A percentile compares a stretch with the other conserved stretches of the same genome.
These are phyloP conservation scores for Cladochytrium replicatum DNA, from an alignment of 192 early-diverging fungal species.

Conservation along the genomic window DNA sequence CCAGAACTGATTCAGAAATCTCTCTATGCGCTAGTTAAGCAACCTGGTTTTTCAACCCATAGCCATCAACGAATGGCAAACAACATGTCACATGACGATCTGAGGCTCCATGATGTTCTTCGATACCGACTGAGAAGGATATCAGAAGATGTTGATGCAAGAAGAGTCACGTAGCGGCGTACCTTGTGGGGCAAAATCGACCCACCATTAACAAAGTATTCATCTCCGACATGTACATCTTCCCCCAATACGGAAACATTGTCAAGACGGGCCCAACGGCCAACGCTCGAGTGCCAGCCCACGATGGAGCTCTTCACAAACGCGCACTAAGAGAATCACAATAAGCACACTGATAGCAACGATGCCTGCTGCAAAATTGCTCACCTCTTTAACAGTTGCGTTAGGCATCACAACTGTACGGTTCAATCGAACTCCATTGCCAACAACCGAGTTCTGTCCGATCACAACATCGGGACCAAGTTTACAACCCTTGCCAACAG, in stretches of 20 bases:
- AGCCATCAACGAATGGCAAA: no score
- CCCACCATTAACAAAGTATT: conserved; percentile 45
- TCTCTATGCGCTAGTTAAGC: no score
- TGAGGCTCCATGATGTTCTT: conserved; percentile 23
- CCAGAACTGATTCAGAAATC: no score
- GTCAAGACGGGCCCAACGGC: conserved; percentile 89
- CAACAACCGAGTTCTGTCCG: conserved; percentile 82
- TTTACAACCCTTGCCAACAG: conserved; percentile 88
- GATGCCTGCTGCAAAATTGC: neutral
- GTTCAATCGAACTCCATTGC: conserved; percentile 86
- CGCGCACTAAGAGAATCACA: conserved; percentile 33
- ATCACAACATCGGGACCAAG: conserved; percentile 97
- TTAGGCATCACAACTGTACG: conserved; percentile 79
- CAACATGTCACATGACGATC: conserved; percentile 37
- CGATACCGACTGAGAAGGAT: conserved; percentile 13
- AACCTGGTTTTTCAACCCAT: no score
- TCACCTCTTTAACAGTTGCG: conserved; percentile 64
- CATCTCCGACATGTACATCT: conserved; percentile 89
- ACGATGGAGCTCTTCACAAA: conserved; percentile 88
- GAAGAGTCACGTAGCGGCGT: neutral
- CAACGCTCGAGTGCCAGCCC: conserved; percentile 93
- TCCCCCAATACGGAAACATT: conserved; percentile 92
- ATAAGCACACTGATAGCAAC: neutral
- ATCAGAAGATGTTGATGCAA: neutral
- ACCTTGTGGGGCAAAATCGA: conserved; percentile 49